Evolutionary conservation across 1,284 basidiomycete species (phyloP).

Genomic region (Phellopilus nigrolimitatus): DNA sequence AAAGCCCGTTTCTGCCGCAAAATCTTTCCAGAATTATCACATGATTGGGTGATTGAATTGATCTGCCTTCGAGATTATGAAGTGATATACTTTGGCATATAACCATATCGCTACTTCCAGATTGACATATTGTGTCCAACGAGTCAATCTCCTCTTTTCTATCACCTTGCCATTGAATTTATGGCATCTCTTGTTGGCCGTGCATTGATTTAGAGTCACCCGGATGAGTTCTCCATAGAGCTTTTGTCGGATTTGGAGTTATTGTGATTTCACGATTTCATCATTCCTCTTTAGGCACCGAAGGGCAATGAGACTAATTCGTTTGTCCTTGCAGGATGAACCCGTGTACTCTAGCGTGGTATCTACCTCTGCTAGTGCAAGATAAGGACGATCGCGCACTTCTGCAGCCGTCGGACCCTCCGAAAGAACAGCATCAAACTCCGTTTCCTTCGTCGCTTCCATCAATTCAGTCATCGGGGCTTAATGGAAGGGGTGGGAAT

Average conservation of each 20-base stretch:
- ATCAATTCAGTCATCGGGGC: background rate
- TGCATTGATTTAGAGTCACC: too few species aligned
- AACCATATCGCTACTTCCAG: background rate
- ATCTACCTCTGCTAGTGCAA: conserved; percentile 74
- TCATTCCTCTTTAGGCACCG: conserved; percentile 9
- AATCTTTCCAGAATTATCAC: background rate
- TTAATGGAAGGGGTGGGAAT: conserved; percentile 7
- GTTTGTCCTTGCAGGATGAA: conserved; percentile 67
- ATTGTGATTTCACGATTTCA: conserved; percentile 10
- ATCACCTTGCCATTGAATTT: conserved; percentile 1
- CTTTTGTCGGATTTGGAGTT: conserved; percentile 1
- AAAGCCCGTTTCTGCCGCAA: too few species aligned
- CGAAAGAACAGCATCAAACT: conserved; percentile 12
- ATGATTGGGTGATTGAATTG: background rate
- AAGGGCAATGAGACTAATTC: conserved; percentile 4
- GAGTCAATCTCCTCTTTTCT: background rate
- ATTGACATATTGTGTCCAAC: background rate
- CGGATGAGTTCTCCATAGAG: too few species aligned
- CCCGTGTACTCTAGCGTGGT: conserved; percentile 91
- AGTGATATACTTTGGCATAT: background rate
- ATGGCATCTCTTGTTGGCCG: too few species aligned
- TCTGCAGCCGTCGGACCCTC: conserved; percentile 52
- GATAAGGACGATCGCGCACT: conserved; percentile 56
- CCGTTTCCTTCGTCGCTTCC: conserved; percentile 8
- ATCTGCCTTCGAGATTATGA: background rate